Percentiles rank a stretch among this genome's conserved stretches.
Conservation (phyloP, 306 rosid species). For the Quercus gilva region DNA sequence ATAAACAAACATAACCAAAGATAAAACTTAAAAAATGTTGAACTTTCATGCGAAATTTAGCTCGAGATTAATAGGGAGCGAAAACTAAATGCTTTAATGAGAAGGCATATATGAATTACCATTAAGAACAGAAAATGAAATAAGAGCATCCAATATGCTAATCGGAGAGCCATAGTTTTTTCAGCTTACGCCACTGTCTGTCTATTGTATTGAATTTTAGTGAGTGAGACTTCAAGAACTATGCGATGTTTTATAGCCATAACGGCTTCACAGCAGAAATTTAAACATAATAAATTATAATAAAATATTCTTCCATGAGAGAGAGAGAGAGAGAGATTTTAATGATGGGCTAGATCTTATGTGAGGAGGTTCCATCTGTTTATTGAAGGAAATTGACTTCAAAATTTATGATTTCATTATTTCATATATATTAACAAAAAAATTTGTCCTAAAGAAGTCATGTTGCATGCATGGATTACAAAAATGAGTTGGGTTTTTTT, state of each 20-base stretch:
- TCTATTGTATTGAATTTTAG: too few species aligned
- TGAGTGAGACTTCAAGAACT: too few species aligned
- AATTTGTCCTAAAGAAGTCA: too few species aligned
- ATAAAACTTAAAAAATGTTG: background rate
- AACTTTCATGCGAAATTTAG: background rate
- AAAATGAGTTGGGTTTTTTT: too few species aligned
- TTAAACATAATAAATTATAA: too few species aligned
- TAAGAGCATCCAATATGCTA: background rate
- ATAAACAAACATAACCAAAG: background rate
- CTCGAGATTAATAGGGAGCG: background rate
- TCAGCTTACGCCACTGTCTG: too few species aligned
- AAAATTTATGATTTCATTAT: too few species aligned
- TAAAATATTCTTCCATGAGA: too few species aligned
- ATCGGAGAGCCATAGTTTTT: constrained; percentile 13
- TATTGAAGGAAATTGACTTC: too few species aligned
- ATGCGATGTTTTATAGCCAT: background rate
- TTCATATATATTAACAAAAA: too few species aligned
- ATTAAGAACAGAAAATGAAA: constrained; percentile 6
- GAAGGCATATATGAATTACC: background rate
- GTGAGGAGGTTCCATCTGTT: too few species aligned
- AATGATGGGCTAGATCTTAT: background rate
- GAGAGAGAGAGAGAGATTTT: background rate
- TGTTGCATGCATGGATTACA: too few species aligned
- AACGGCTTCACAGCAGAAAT: background rate
- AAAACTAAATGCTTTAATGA: background rate